Evolutionary conservation across 306 rosid species (phyloP).

Genomic region (Quercus engelmannii): DNA sequence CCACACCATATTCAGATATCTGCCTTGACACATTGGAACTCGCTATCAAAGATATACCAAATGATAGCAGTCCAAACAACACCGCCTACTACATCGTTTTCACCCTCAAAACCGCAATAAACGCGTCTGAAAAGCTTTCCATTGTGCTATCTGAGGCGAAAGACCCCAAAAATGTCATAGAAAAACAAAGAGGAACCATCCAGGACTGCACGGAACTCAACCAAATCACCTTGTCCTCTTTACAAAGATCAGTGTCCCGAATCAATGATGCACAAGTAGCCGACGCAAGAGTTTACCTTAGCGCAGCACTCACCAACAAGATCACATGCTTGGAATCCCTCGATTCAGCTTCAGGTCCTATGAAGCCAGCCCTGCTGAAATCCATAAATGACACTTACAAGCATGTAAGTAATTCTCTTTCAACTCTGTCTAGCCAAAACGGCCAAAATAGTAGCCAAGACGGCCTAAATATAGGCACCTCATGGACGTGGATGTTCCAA

Average conservation of each 20-base stretch:
- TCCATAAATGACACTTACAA: slow-evolving; percentile 47
- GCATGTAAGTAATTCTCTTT: slow-evolving; percentile 65
- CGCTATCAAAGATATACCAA: slow-evolving; percentile 30
- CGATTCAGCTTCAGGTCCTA: slow-evolving; percentile 61
- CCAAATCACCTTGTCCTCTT: slow-evolving; percentile 48
- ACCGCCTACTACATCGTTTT: slow-evolving; percentile 43
- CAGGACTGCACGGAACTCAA: slow-evolving; percentile 77
- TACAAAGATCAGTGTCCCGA: slow-evolving; percentile 46
- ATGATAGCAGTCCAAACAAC: slow-evolving; percentile 56
- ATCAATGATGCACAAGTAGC: slow-evolving; percentile 27
- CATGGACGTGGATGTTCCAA: slow-evolving; percentile 9
- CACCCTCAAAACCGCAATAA: slow-evolving; percentile 50
- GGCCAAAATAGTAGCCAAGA: slow-evolving; percentile 30
- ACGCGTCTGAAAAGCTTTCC: slow-evolving; percentile 60
- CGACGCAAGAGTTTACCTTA: slow-evolving; percentile 64
- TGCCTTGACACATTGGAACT: slow-evolving; percentile 61
- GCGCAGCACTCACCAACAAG: slow-evolving; percentile 83
- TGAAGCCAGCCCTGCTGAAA: slow-evolving; percentile 45
- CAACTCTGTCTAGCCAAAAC: slow-evolving; percentile 38
- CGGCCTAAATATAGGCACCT: slow-evolving; percentile 39
- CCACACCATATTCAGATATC: slow-evolving; percentile 48
- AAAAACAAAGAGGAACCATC: slow-evolving; percentile 61
- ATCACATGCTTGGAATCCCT: slow-evolving; percentile 80
- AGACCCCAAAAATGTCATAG: slow-evolving; percentile 43
- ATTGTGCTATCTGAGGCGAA: slow-evolving; percentile 33